Conservation (phyloP, 1,139 yeast genomes). For the Debaryomyces robertsiae region DNA sequence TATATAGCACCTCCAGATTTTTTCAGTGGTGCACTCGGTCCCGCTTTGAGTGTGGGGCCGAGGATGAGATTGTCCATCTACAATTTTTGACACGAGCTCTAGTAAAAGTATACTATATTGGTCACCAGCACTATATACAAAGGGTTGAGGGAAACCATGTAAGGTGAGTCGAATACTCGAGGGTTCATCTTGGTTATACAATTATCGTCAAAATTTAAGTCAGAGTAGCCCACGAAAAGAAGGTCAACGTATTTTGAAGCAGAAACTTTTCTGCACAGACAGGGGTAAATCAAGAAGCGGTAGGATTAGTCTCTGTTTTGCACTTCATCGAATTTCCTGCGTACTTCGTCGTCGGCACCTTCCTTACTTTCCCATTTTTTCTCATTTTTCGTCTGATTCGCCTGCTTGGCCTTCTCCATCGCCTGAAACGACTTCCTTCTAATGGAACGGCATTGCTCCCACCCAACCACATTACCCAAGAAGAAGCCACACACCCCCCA, state of each 20-base stretch:
- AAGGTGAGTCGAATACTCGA: too few relatives aligned
- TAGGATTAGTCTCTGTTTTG: background rate
- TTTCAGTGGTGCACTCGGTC: constrained; percentile 5
- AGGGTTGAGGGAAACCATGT: background rate
- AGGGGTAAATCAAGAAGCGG: too few relatives aligned
- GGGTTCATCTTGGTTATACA: too few relatives aligned
- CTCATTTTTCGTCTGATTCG: constrained; percentile 41
- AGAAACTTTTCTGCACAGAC: too few relatives aligned
- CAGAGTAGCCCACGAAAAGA: too few relatives aligned
- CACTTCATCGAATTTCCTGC: constrained; percentile 5
- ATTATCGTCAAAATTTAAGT: too few relatives aligned
- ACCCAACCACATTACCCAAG: constrained; percentile 78
- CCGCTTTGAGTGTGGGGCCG: constrained; percentile 9
- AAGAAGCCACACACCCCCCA: constrained; percentile 86
- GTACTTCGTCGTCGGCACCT: constrained; percentile 6
- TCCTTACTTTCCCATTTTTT: constrained; percentile 19
- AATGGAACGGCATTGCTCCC: constrained; percentile 88
- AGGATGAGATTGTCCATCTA: constrained; percentile 5
- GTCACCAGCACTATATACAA: background rate
- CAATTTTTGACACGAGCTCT: background rate
- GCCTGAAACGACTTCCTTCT: constrained; percentile 64
- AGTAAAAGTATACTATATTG: too few relatives aligned
- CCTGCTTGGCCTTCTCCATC: constrained; percentile 61
- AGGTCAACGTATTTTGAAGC: too few relatives aligned
- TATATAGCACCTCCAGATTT: constrained; percentile 20